phyloP scores from a whole-genome alignment of 169 alveolate species.

The Nephromyces sp. region DNA sequence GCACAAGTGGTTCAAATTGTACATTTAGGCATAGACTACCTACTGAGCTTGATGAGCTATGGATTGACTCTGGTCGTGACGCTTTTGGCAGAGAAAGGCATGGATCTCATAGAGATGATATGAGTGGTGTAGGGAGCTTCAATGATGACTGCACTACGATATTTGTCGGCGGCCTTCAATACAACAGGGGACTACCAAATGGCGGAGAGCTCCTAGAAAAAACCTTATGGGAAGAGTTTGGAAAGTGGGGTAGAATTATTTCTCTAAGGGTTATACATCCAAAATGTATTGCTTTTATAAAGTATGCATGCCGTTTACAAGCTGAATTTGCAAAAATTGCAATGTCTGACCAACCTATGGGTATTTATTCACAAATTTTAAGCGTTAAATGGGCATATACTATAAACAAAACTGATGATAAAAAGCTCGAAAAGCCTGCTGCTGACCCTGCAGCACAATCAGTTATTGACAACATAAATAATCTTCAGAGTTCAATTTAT shows the following conservation, averaged over 20 bases:
- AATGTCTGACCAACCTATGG: conserved; percentile 88
- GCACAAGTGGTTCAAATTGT: conserved; percentile 93
- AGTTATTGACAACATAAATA: neutral
- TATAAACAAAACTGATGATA: neutral
- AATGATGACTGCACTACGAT: conserved; percentile 86
- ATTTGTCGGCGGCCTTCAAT: conserved; percentile 79
- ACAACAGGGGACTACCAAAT: conserved; percentile 70
- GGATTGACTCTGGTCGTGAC: conserved; percentile 84
- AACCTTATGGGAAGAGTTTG: conserved; percentile 80
- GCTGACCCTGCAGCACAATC: neutral
- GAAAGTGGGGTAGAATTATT: conserved; percentile 88
- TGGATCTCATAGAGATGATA: conserved; percentile 89
- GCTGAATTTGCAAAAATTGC: conserved; percentile 99
- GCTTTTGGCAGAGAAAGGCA: conserved; percentile 95
- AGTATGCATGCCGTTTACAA: conserved; percentile 72
- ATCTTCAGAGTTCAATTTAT: neutral
- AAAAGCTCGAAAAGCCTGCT: neutral
- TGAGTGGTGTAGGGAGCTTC: conserved; percentile 93
- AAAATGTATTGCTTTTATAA: conserved; percentile 86
- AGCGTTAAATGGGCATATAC: conserved; percentile 89
- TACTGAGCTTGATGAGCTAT: conserved; percentile 77
- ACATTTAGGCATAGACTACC: conserved; percentile 92
- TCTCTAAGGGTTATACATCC: conserved; percentile 81
- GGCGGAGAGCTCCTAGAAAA: conserved; percentile 75
- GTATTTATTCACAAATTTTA: conserved; percentile 75